phyloP scores from a whole-genome alignment of 179 eudicot species.

The Beta lomatogona region DNA sequence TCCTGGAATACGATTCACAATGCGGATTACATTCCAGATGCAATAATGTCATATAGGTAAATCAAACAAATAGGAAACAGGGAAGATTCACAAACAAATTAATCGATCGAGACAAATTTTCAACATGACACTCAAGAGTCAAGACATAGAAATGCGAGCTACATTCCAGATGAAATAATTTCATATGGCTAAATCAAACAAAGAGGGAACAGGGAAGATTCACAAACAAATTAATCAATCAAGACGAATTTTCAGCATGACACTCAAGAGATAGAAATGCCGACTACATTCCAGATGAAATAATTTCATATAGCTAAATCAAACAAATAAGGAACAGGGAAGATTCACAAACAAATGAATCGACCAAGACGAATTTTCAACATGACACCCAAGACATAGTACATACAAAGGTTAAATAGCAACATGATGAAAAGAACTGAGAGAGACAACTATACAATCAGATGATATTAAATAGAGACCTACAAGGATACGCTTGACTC shows the following conservation, averaged over 20 bases:
- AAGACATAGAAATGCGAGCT: too few relatives aligned
- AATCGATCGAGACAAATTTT: too few relatives aligned
- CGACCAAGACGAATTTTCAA: background rate
- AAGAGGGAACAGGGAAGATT: too few relatives aligned
- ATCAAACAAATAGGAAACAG: background rate
- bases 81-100: background rate
- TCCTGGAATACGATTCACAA: conserved; percentile 38
- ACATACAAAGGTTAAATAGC: background rate
- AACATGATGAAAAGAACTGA: background rate
- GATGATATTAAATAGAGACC: too few relatives aligned
- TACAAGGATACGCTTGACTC: background rate
- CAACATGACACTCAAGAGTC: too few relatives aligned
- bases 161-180: too few relatives aligned
- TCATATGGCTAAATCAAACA: too few relatives aligned
- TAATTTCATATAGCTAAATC: too few relatives aligned
- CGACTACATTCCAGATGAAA: too few relatives aligned
- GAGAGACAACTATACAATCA: background rate
- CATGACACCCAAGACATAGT: background rate
- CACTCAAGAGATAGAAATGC: background rate
- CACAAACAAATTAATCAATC: background rate
- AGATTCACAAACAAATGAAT: background rate
- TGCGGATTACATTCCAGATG: background rate
- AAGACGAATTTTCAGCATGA: background rate
- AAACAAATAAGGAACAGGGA: too few relatives aligned
- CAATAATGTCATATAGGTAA: background rate